phyloP scores from a whole-genome alignment of 2,329 filamentous ascomycete genomes.

The Penicillium sp. region DNA sequence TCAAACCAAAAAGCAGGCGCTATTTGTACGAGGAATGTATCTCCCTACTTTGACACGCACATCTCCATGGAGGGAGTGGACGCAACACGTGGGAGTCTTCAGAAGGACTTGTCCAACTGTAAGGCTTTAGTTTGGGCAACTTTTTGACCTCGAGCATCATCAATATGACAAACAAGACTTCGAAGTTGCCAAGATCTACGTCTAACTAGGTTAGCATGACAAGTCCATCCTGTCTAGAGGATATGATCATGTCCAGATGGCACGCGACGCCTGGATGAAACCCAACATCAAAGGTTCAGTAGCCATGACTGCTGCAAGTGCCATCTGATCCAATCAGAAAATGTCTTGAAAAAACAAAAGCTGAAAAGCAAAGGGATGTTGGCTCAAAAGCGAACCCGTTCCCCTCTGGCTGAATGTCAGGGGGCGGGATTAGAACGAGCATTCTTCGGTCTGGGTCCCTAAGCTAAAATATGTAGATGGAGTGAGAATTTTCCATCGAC shows the following conservation, averaged over 20 bases:
- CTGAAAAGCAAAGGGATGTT: slow-evolving; percentile 27
- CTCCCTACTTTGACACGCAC: slow-evolving; percentile 48
- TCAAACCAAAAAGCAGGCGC: no score
- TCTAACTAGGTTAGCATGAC: slow-evolving; percentile 3
- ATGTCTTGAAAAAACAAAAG: background rate
- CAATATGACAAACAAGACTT: slow-evolving; percentile 46
- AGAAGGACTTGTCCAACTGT: slow-evolving; percentile 28
- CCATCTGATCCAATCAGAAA: background rate
- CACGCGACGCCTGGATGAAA: background rate
- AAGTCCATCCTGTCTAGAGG: slow-evolving; percentile 3
- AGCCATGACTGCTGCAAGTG: background rate
- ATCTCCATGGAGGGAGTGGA: slow-evolving; percentile 39
- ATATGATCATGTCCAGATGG: background rate
- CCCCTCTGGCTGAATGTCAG: slow-evolving; percentile 33
- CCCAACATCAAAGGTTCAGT: slow-evolving; percentile 1
- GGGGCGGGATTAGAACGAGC: slow-evolving; percentile 48
- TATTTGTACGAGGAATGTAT: slow-evolving; percentile 34
- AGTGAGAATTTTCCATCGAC: slow-evolving; percentile 39
- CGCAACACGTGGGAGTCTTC: slow-evolving; percentile 46
- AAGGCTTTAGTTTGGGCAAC: slow-evolving; percentile 42
- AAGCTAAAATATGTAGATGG: slow-evolving; percentile 45
- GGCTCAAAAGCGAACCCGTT: slow-evolving; percentile 50
- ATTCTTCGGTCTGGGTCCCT: slow-evolving; percentile 44
- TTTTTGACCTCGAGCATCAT: slow-evolving; percentile 50
- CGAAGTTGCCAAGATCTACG: slow-evolving; percentile 41